Base-by-base conservation (phyloP, 768 basidiomycete genomes). In the Leccinum longicurvipes region DNA sequence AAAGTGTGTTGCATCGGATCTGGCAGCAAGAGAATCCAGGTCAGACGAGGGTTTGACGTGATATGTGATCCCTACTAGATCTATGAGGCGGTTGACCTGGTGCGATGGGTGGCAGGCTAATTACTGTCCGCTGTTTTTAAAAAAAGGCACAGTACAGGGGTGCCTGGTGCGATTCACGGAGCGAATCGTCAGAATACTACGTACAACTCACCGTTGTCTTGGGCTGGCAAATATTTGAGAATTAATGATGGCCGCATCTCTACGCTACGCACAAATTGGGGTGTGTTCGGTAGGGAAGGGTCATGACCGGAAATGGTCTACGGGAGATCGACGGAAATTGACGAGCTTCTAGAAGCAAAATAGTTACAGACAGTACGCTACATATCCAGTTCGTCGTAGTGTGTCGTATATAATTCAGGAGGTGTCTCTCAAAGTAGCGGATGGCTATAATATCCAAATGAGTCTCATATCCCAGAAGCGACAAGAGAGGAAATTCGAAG, bases 341-440 rank as follows among this genome's bases (percentile, higher is more conserved):
- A 56, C 60, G 12, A 45, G 31, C 59, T 66, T 66, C 61, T 63
- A 60, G 49, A 46, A 51, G 62, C 50, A 49, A 50, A 58, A 64
- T 67, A 69, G 65, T n/a, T 69, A 69, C 60, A 60, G n/a, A 50
- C 29, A 4, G 53, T 67, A 69, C 44, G 42, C 54, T 69, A 67
- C 51, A 63, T 50, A 53, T 61, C 57, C 61, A 63, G 24, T 56
- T 50, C 55, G 29, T 54, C 48, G 32, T 23, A 52, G 51, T 51
- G 34, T 45, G 48, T 45, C 52, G 34, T 62, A 19, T 63, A 42
- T 39, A 39, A 54, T 49, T 39, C 47, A 48, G 12, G 46, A 28
- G 46, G 54, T 34, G 34, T 28, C 48, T 54, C 51, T 53, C 29
- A 6, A 49, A 52, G 51, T 50, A 21, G 45, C 46, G 53, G 56